phyloP scores from a whole-genome alignment of 1,284 basidiomycete species.

The Cutaneotrichosporon dermatis region DNA sequence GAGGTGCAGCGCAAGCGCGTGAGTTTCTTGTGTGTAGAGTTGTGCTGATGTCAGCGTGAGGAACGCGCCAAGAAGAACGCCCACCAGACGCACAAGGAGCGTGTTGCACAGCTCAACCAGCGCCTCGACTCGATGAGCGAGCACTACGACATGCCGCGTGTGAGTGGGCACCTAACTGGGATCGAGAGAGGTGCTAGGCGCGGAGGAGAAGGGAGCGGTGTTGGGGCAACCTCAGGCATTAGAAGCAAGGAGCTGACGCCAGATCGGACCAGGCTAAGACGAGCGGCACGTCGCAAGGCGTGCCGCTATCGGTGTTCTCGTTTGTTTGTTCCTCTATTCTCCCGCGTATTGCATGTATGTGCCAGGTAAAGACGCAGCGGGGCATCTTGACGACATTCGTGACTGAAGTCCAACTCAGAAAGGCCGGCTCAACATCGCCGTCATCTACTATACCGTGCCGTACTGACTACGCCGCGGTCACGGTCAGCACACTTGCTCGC shows the following conservation, averaged over 20 bases:
- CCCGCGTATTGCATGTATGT: neutral
- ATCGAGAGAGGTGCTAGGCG: neutral
- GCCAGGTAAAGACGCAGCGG: no score
- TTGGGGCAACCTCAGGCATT: neutral
- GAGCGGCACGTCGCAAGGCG: neutral
- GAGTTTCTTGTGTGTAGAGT: conserved; percentile 39
- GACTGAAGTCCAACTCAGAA: no score
- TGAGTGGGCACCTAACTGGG: conserved; percentile 16
- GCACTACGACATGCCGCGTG: conserved; percentile 46
- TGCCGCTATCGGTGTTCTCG: neutral
- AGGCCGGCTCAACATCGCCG: no score
- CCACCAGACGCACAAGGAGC: conserved; percentile 87
- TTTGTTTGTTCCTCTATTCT: neutral
- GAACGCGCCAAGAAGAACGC: conserved; percentile 76
- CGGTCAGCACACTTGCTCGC: no score
- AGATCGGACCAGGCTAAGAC: conserved; percentile 19
- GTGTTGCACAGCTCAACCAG: conserved; percentile 84
- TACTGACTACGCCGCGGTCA: no score
- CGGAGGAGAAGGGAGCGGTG: neutral
- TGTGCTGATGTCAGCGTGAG: conserved; percentile 57
- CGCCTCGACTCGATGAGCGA: conserved; percentile 71
- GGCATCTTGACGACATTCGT: no score
- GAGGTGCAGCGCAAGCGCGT: conserved; percentile 78
- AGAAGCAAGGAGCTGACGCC: neutral
- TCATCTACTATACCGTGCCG: no score